Evolutionary conservation across 768 basidiomycete species (phyloP), one percentile per base, ranked within the genome.

Genomic region (Udeniomyces megalosporus): DNA sequence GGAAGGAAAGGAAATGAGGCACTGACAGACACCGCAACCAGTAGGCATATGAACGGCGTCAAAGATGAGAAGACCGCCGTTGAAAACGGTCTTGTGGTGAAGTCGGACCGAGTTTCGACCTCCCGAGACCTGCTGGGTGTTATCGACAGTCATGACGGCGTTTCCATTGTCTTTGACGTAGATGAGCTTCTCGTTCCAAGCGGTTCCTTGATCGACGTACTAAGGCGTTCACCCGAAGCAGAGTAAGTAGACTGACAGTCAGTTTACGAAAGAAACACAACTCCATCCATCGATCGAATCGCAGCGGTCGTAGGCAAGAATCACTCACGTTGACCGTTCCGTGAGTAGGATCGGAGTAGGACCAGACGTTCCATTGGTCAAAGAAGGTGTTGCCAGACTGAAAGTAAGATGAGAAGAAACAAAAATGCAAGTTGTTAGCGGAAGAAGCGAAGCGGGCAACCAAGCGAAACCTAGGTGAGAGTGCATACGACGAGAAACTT

Each of bases 11-110:
- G 10, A 29, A 31, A 86, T n/a, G n/a, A n/a, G n/a, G n/a, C n/a
- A 87, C 88, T 88, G 90, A 28, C 38, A 42, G 10, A 83, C 83
- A 42, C 83, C 89, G 73, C 89, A 92, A 15, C 89, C 90, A 0
- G 83, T 82, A 8, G 89, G 89, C 84, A 91, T 88, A 71, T 93
- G 89, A 28, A 82, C 78, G 28, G 87, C 80, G 73, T 92, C 88
- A 78, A 91, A 78, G 50, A 91, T 77, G 65, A 90, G 77, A 38
- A 95, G 76, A 32, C 89, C 89, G 11, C 83, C 75, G 52, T 71
- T 72, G 67, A 67, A 73, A 12, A 65, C 71, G 84, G 82, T 52
- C 81, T 82, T 67, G 14, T 70, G 70, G 69, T 73, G 72, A 22
- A 96, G 84, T 66, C 91, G 83, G 44, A 93, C 79, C 66, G 85